Evolutionary conservation across 805 yeast species (phyloP).

Genomic region (Metschnikowia gelsemii): DNA sequence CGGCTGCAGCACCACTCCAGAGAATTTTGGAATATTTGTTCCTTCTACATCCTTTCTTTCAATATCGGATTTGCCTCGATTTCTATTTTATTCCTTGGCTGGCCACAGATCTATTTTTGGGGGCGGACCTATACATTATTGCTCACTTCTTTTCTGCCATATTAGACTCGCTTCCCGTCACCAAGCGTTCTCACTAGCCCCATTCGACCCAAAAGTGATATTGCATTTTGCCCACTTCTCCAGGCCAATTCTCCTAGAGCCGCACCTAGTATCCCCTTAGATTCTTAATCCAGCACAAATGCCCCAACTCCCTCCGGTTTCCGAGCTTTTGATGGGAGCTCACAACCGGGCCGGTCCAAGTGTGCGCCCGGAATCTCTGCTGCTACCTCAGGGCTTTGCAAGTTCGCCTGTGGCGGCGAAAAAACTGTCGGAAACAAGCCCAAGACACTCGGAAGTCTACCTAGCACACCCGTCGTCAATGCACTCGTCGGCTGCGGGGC

Average conservation of each 20-base stretch:
- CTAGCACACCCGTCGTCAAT: background rate
- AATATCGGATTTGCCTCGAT: background rate
- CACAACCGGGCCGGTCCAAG: conserved; percentile 9
- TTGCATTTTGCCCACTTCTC: too few relatives aligned
- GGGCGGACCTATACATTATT: background rate
- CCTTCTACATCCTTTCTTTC: background rate
- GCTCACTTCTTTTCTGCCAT: background rate
- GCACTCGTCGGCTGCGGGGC: background rate
- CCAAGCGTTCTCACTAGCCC: too few relatives aligned
- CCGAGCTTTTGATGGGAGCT: conserved; percentile 23
- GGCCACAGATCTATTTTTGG: background rate
- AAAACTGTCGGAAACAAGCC: conserved; percentile 11
- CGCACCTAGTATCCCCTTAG: too few relatives aligned
- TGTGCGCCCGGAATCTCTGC: conserved; percentile 1
- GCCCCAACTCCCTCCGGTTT: conserved; percentile 23
- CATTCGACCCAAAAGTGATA: too few relatives aligned
- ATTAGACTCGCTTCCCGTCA: too few relatives aligned
- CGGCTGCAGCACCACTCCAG: background rate
- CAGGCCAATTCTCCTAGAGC: too few relatives aligned
- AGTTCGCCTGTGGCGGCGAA: background rate
- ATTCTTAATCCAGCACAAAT: too few relatives aligned
- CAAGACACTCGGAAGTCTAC: conserved; percentile 11
- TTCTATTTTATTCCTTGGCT: background rate
- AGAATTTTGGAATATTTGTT: background rate
- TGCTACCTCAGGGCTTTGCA: conserved; percentile 6